Evolutionary conservation across 2,329 filamentous ascomycete species (phyloP).

Genomic region (Hypoxylon sp.): DNA sequence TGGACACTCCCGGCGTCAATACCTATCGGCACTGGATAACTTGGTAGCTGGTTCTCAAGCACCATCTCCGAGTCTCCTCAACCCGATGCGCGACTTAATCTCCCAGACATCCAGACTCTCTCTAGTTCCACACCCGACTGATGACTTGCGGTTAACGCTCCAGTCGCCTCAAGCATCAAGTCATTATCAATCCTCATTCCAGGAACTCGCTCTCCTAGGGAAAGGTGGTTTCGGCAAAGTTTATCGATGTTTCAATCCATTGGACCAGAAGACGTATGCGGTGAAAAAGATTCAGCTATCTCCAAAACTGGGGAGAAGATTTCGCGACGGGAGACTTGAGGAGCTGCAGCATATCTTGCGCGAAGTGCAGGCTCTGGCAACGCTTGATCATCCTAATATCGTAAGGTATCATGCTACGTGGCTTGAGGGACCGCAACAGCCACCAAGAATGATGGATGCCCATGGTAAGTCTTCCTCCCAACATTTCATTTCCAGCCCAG

Average conservation of each 20-base stretch:
- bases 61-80: constrained; percentile 36
- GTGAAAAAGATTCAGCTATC: constrained; percentile 55
- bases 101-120: constrained; percentile 45
- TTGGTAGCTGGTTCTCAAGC: constrained; percentile 43
- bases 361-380: constrained; percentile 54
- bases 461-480: constrained; percentile 59
- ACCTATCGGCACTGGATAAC: constrained; percentile 52
- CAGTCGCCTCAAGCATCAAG: constrained; percentile 42
- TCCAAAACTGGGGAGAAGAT: constrained; percentile 48
- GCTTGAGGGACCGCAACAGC: constrained; percentile 52
- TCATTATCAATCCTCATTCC: constrained; percentile 52
- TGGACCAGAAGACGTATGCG: constrained; percentile 54
- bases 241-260: constrained; percentile 51
- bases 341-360: constrained; percentile 52
- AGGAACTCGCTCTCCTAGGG: constrained; percentile 51
- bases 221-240: constrained; percentile 56
- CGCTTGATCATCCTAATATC: constrained; percentile 54
- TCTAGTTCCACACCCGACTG: constrained; percentile 46
- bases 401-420: constrained; percentile 55
- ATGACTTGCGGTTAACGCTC: constrained; percentile 47
- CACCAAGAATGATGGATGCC: constrained; percentile 49
- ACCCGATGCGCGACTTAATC: constrained; percentile 48
- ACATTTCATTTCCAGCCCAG: not conserved
- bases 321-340: constrained; percentile 52
- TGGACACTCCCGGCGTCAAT: constrained; percentile 48